Conservation (phyloP, 2,329 filamentous ascomycete species). For the Neoscytalidium dimidiatum region DNA sequence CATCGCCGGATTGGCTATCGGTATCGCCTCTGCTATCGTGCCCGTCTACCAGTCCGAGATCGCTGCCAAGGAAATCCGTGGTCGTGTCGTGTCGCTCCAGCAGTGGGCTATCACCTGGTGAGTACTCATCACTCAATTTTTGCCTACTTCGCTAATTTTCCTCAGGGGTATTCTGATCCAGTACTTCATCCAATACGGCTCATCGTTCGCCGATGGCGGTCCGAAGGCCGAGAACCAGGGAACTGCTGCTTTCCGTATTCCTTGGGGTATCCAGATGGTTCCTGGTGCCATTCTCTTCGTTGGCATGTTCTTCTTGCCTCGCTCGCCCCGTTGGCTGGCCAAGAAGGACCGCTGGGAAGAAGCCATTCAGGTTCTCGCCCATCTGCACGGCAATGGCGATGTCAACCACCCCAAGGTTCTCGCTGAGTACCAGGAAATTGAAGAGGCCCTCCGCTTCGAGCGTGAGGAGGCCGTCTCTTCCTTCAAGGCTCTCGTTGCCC, state of each 20-base stretch:
- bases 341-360: constrained; percentile 63
- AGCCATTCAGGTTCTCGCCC: constrained; percentile 42
- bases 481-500: constrained; percentile 46
- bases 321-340: constrained; percentile 66
- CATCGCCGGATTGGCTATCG: constrained; percentile 81
- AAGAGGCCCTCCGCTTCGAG: constrained; percentile 44
- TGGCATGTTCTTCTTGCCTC: constrained; percentile 58
- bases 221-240: constrained; percentile 40
- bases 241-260: constrained; percentile 59
- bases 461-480: constrained; percentile 45
- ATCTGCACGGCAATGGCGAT: constrained; percentile 56
- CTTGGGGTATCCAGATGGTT: constrained; percentile 61
- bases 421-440: constrained; percentile 59
- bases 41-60: constrained; percentile 95
- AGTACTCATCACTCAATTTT: neutral
- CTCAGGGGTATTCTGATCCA: constrained; percentile 62
- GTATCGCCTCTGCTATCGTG: constrained; percentile 87
- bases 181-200: constrained; percentile 63
- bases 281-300: constrained; percentile 41
- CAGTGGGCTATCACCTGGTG: constrained; percentile 71
- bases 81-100: constrained; percentile 64
- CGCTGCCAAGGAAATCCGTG: constrained; percentile 47
- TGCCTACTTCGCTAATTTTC: neutral
- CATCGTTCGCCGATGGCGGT: constrained; percentile 48
- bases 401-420: constrained; percentile 55